Percentiles rank a stretch among this genome's conserved stretches.
phyloP scores from a whole-genome alignment of 148 eudicot species.

The Diospyros kaki region DNA sequence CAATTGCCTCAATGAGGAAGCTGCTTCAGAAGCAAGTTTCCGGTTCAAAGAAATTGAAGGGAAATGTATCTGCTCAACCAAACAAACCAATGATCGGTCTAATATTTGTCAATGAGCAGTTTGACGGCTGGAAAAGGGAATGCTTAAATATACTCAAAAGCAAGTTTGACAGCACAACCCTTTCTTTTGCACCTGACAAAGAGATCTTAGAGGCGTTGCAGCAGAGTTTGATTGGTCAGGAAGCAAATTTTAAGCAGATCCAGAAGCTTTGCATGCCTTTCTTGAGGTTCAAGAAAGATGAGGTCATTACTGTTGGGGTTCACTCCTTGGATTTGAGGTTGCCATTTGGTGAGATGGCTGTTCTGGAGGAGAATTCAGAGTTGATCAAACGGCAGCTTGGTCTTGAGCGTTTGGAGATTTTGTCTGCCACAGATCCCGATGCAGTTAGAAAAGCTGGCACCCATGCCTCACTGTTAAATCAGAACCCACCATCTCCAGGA shows the following conservation, averaged over 20 bases:
- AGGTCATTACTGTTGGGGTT: conserved; percentile 62
- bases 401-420: conserved; percentile 50
- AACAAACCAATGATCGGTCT: conserved; percentile 49
- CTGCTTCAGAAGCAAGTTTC: conserved; percentile 67
- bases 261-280: conserved; percentile 92
- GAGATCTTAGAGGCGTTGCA: conserved; percentile 64
- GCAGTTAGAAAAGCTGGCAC: conserved; percentile 56
- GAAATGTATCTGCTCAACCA: conserved; percentile 33
- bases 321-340: conserved; percentile 76
- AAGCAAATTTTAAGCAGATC: conserved; percentile 62
- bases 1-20: conserved; percentile 68
- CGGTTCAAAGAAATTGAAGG: conserved; percentile 68
- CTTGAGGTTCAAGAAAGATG: conserved; percentile 79
- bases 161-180: conserved; percentile 38
- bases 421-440: conserved; percentile 45
- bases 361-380: conserved; percentile 57
- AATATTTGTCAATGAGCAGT: conserved; percentile 70
- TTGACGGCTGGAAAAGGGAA: conserved; percentile 81
- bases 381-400: conserved; percentile 75
- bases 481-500: conserved; percentile 85
- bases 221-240: conserved; percentile 48
- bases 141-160: conserved; percentile 64
- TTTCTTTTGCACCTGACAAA: conserved; percentile 64
- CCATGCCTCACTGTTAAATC: conserved; percentile 40
- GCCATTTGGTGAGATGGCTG: conserved; percentile 81